Percentiles rank a stretch among this genome's conserved stretches.
Conservation (phyloP, 2,329 filamentous ascomycete species). For the Trichoderma koningiopsis region DNA sequence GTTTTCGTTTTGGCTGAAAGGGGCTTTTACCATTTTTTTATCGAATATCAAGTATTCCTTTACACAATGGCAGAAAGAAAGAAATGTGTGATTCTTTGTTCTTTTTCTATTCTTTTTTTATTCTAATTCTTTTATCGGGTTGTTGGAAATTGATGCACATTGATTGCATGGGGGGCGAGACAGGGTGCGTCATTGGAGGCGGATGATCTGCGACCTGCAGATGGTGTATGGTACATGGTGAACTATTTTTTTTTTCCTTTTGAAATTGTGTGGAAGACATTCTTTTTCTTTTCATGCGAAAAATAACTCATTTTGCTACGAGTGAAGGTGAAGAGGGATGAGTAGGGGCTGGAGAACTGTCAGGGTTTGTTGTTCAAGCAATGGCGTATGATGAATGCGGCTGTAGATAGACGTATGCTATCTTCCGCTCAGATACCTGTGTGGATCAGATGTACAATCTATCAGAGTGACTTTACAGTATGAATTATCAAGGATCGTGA, state of each 20-base stretch:
- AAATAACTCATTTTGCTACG: not conserved
- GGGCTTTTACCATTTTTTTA: not conserved
- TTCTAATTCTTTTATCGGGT: not conserved
- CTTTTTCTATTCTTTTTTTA: too few relatives aligned
- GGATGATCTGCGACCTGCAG: conserved; percentile 25
- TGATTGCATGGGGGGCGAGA: conserved; percentile 8
- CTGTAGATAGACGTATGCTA: not conserved
- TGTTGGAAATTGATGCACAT: not conserved
- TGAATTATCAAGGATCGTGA: not conserved
- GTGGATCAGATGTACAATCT: not conserved
- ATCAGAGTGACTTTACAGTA: not conserved
- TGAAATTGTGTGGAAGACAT: not conserved
- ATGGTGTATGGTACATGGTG: not conserved
- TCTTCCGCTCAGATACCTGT: not conserved
- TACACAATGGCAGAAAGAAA: not conserved
- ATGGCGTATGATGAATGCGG: not conserved
- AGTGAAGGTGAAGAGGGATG: not conserved
- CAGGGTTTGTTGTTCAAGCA: not conserved
- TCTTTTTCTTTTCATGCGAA: not conserved
- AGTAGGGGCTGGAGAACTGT: too few relatives aligned
- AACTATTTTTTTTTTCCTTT: not conserved
- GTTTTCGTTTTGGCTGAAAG: not conserved
- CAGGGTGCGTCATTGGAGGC: not conserved
- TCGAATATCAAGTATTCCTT: not conserved
- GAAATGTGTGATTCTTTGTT: not conserved